Evolutionary conservation across 2,329 filamentous ascomycete species (phyloP), one percentile per base, ranked within the genome.

Genomic region (Diatrype stigma): DNA sequence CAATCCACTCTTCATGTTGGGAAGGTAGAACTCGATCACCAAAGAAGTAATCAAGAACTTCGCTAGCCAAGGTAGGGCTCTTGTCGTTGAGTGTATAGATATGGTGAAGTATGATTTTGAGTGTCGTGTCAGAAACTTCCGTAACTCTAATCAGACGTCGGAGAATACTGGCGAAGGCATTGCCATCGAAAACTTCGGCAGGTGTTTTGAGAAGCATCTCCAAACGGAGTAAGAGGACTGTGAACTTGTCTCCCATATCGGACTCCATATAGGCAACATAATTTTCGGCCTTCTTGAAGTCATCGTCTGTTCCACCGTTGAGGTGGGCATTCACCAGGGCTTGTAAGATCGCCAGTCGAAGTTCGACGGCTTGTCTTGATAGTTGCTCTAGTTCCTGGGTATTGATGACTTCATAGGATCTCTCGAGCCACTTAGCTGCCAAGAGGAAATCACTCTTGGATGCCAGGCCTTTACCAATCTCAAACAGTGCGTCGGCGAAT

Each of bases 391-490:
- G 60, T 8, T 80, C 74, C 49, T 82, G 80, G 19, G 63, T 60
- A 47, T 79, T 76, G 23, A 92, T 72, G 26, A 84, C 61, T 11
- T 82, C 72, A 46, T 81, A 75, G 2, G 89, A 84, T 56, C 88
- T 79, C 50, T 85, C 78, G 1, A 96, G 71, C 94, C 93, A 97
- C 60, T 79, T 84, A 2, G 78, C 65, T 1, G 89, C 86, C 42
- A 77, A 63, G 1, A 70, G 60, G 55, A 76, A 77, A 47, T 87
- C 75, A 7, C 74, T 70, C 47, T 77, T 79, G 3, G 63, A 66
- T 2, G 82, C 65, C 14, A 86, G 68, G 14, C 77, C 75, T 45
- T 78, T 82, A 3, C 90, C 90, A 38, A 96, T 87, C 52, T 87
- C 83, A 56, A 85, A 89, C 7, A 91, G 74, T 2, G 86, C 71